Percentiles rank a stretch among this genome's conserved stretches.
Evolutionary conservation across 163 green algal species (phyloP).

Genomic region (Volvox carteri): DNA sequence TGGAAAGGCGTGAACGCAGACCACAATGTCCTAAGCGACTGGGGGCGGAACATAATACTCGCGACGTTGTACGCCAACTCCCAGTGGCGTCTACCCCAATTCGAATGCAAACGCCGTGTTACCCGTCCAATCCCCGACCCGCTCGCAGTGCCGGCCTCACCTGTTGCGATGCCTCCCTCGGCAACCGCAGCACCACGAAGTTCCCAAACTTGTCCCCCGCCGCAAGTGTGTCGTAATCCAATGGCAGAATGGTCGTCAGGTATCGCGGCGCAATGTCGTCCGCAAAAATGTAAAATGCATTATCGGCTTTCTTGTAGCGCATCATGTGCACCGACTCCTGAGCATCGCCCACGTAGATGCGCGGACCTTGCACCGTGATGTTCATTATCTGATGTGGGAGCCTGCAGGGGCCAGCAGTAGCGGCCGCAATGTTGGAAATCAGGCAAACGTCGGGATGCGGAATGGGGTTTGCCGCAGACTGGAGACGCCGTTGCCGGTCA

Average conservation of each 20-base stretch:
- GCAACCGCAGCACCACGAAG: conserved; percentile 89
- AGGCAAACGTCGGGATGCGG: no score
- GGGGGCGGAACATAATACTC: no score
- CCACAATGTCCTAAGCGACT: no score
- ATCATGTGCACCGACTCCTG: conserved; percentile 74
- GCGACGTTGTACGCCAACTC: no score
- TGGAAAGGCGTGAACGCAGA: no score
- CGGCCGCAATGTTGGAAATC: no score
- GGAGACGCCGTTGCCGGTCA: no score
- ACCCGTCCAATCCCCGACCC: no score
- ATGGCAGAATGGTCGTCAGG: conserved; percentile 82
- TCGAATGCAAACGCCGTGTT: no score
- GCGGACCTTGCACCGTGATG: conserved; percentile 79
- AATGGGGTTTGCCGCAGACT: no score
- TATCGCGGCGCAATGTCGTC: conserved; percentile 90
- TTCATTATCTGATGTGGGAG: conserved; percentile 78
- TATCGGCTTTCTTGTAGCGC: conserved; percentile 91
- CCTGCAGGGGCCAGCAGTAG: conserved; percentile 26
- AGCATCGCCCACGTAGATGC: conserved; percentile 83
- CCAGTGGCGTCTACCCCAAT: no score
- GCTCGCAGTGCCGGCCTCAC: no score
- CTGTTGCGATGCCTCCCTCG: conserved; percentile 88
- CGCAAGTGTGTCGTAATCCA: conserved; percentile 98
- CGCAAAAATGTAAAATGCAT: conserved; percentile 96
- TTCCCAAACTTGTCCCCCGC: conserved; percentile 98